Conservation (phyloP, 2,329 filamentous ascomycete genomes). For the Phyllosticta citrichinensis region DNA sequence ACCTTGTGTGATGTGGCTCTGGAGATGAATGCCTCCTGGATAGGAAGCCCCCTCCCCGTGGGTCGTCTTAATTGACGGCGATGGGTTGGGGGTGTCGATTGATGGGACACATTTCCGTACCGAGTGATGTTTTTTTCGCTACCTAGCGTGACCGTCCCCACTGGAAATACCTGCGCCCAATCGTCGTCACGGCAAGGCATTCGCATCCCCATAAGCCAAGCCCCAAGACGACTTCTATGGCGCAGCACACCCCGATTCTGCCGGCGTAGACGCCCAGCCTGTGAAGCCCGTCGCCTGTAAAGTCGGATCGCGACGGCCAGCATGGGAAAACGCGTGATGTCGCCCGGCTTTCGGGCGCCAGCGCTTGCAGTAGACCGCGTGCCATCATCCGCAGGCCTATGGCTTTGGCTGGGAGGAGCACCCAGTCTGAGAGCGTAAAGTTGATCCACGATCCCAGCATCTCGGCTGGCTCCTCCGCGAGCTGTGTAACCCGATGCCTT, state of each 20-base stretch:
- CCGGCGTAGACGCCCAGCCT: slow-evolving; percentile 19
- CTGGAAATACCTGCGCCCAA: slow-evolving; percentile 22
- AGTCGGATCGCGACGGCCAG: background rate
- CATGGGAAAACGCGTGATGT: background rate
- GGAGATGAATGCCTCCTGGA: slow-evolving; percentile 11
- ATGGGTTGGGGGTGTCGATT: slow-evolving; percentile 11
- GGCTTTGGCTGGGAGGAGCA: slow-evolving; percentile 22
- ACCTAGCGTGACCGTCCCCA: slow-evolving; percentile 18
- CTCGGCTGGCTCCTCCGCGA: slow-evolving; percentile 24
- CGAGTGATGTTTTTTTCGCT: background rate
- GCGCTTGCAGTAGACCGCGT: slow-evolving; percentile 9
- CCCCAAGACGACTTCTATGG: slow-evolving; percentile 23
- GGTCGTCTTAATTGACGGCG: slow-evolving; percentile 11
- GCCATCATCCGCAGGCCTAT: slow-evolving; percentile 23
- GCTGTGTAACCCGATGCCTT: slow-evolving; percentile 24
- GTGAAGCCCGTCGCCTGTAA: slow-evolving; percentile 2
- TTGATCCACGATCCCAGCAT: slow-evolving; percentile 24
- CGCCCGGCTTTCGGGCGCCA: slow-evolving; percentile 9
- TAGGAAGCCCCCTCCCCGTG: slow-evolving; percentile 11
- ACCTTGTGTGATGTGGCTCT: slow-evolving; percentile 9
- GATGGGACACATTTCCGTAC: slow-evolving; percentile 9
- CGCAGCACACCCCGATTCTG: slow-evolving; percentile 24
- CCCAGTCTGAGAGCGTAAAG: slow-evolving; percentile 21
- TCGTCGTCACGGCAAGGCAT: slow-evolving; percentile 19
- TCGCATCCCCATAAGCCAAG: slow-evolving; percentile 25